A percentile compares a stretch with the other conserved stretches of the same genome.
phyloP scores from a whole-genome alignment of 179 eudicot species.

The Carnegiea gigantea region DNA sequence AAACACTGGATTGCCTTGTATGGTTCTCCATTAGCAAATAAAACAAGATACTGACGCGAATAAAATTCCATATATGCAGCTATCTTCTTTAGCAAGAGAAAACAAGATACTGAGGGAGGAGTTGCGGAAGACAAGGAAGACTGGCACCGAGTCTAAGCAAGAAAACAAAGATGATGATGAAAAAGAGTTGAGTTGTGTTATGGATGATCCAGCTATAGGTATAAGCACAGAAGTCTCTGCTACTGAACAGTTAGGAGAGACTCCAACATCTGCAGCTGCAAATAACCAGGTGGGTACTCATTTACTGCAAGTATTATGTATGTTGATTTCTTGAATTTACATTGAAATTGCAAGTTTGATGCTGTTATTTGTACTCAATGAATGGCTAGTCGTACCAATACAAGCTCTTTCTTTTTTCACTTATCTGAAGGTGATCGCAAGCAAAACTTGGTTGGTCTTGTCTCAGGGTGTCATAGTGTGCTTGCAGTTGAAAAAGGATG shows the following conservation, averaged over 20 bases:
- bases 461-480: no score
- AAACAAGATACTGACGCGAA: no score
- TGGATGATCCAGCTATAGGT: slow-evolving; percentile 6
- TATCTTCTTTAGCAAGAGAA: slow-evolving; percentile 50
- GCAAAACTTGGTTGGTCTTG: no score
- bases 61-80: slow-evolving; percentile 38
- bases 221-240: slow-evolving; percentile 20
- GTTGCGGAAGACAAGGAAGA: slow-evolving; percentile 38
- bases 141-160: slow-evolving; percentile 9
- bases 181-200: slow-evolving; percentile 18
- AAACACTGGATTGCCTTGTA: background rate
- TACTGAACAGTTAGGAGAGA: slow-evolving; percentile 20
- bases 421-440: no score
- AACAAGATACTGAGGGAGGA: slow-evolving; percentile 58
- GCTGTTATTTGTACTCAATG: background rate
- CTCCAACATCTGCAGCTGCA: slow-evolving; percentile 35
- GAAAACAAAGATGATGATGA: slow-evolving; percentile 18
- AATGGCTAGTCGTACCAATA: background rate
- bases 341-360: no score
- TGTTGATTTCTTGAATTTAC: background rate
- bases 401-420: no score
- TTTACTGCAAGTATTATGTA: background rate
- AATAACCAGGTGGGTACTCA: slow-evolving; percentile 45
- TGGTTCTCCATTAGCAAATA: background rate
- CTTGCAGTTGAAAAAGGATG: no score